A percentile compares a stretch with the other conserved stretches of the same genome.
These are phyloP conservation scores for Eucalyptus fibrosa DNA, from an alignment of 345 rosid genomes.

Conservation along the genomic window DNA sequence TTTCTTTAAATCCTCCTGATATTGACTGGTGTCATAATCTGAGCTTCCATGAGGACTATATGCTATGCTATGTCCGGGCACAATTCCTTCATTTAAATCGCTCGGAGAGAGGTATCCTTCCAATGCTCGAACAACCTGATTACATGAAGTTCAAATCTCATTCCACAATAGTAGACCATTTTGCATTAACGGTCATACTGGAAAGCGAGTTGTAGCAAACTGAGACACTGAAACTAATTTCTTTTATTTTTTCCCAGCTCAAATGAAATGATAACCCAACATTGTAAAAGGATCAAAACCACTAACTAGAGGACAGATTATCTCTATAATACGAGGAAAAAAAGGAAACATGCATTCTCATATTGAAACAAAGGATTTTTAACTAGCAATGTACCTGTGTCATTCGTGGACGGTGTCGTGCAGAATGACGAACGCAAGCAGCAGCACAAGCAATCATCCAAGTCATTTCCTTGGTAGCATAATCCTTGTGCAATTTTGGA, in stretches of 20 bases:
- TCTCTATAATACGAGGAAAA: background rate
- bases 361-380: background rate
- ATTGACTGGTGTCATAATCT: slow-evolving; percentile 50
- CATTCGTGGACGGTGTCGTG: slow-evolving; percentile 62
- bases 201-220: background rate
- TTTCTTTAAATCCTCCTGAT: slow-evolving; percentile 55
- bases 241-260: background rate
- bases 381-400: slow-evolving; percentile 50
- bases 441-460: slow-evolving; percentile 77
- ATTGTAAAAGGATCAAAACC: background rate
- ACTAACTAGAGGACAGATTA: background rate
- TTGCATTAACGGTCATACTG: background rate
- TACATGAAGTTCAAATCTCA: background rate
- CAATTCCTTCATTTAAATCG: slow-evolving; percentile 45
- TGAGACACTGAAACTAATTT: background rate
- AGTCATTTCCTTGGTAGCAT: slow-evolving; percentile 39
- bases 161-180: background rate
- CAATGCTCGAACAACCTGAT: slow-evolving; percentile 71
- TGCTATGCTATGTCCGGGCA: slow-evolving; percentile 32
- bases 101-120: slow-evolving; percentile 58
- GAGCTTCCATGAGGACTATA: slow-evolving; percentile 37
- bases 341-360: background rate
- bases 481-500: slow-evolving; percentile 33
- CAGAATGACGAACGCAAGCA: slow-evolving; percentile 66
- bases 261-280: background rate